Evolutionary conservation across 345 rosid species (phyloP), one percentile per base, ranked within the genome.

Genomic region (Citrus sinensis): DNA sequence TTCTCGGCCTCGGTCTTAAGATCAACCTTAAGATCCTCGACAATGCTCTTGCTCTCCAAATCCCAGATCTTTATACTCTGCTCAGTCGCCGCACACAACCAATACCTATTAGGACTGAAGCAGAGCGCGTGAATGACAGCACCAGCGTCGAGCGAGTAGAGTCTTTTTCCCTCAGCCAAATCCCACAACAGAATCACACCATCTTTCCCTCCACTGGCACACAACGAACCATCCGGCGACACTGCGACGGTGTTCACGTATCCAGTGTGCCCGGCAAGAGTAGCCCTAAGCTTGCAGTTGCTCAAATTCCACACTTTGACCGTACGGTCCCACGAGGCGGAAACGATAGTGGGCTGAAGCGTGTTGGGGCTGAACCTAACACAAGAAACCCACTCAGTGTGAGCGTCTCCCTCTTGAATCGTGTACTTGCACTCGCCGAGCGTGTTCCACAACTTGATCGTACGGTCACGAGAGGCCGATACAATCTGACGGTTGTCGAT

Each of bases 381-480:
- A 59, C 99, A 96, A 71, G 97, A 91, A 8, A 94, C 98, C 99
- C 99, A 96, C 19, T 94, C 98, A 9, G 83, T 70, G 34, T 96
- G 99, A 19, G 92, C 91, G 22, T 96, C 99, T 0, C 89, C 91
- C n/a, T 89, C 99, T 35, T 92, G 85, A 71, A 96, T 96, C 2
- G 98, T 94, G 90, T 94, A 96, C 88, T 96, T 96, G 87, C 99
- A 96, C 85, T 96, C 99, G 0, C 99, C 98, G 0, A 96, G 87
- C 0, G 99, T 96, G 77, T 95, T 95, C 99, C 99, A 95, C 8
- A 95, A 87, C 92, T 87, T 93, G 79, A 95, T 95, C 60, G 94
- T 85, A n/a, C 92, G 92, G 87, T 95, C 99, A 2, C 99, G 94
- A 4, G 99, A 93, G 2, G 99, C 99, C 0, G 99, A 95, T 0